Percentiles rank a stretch among this genome's conserved stretches.
Evolutionary conservation across 1,284 basidiomycete species (phyloP).

Genomic region (Cryptococcus sp.): DNA sequence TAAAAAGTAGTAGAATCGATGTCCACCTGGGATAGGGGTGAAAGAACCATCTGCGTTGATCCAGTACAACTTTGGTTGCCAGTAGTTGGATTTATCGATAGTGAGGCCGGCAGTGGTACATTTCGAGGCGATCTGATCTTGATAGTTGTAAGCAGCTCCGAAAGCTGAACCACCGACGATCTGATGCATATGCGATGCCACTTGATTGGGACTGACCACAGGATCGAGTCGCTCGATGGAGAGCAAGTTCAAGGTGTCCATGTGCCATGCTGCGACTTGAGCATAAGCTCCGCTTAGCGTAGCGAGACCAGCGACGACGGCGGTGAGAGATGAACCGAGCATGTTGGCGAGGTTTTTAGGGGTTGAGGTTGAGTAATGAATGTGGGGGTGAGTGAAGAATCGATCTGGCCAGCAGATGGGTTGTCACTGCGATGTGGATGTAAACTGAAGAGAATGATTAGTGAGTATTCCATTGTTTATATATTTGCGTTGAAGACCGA

Average conservation of each 20-base stretch:
- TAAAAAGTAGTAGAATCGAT: slow-evolving; percentile 30
- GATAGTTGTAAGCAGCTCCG: slow-evolving; percentile 29
- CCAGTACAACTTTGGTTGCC: slow-evolving; percentile 22
- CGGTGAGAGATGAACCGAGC: not conserved
- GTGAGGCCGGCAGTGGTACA: slow-evolving; percentile 24
- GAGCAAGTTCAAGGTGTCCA: slow-evolving; percentile 5
- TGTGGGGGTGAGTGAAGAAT: too few species aligned
- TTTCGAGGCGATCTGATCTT: slow-evolving; percentile 12
- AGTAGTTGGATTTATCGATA: slow-evolving; percentile 36
- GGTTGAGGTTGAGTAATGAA: not conserved
- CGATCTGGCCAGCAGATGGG: too few species aligned
- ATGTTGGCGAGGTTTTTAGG: not conserved
- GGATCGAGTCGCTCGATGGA: slow-evolving; percentile 7
- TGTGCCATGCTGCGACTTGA: slow-evolving; percentile 8
- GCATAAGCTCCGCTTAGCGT: not conserved
- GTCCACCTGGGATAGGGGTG: not conserved
- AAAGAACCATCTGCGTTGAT: slow-evolving; percentile 1
- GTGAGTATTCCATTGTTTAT: too few species aligned
- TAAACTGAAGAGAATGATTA: too few species aligned
- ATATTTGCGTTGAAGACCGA: too few species aligned
- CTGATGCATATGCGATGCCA: slow-evolving; percentile 4
- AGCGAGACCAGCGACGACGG: not conserved
- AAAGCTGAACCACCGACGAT: slow-evolving; percentile 27
- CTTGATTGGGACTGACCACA: slow-evolving; percentile 4
- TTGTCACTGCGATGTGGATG: too few species aligned